These are phyloP conservation scores for Pistacia integerrima DNA, from an alignment of 345 rosid species.

Conservation along the genomic window DNA sequence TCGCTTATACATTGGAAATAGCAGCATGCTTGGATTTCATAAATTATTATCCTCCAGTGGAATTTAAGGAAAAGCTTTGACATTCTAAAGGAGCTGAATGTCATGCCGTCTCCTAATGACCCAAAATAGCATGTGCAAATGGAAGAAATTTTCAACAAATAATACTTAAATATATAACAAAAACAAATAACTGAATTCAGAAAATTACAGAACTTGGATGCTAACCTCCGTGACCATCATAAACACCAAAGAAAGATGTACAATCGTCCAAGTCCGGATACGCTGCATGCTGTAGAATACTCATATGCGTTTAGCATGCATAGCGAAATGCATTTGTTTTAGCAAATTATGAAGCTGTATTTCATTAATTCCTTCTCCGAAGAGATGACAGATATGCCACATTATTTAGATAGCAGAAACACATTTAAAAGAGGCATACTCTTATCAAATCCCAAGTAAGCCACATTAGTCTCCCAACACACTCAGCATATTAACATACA, in stretches of 20 bases:
- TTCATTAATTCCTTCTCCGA: neutral
- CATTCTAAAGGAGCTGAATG: neutral
- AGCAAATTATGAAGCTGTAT: neutral
- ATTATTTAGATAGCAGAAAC: neutral
- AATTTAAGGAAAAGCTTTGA: neutral
- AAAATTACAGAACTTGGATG: constrained; percentile 2
- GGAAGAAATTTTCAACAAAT: neutral
- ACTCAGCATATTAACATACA: neutral
- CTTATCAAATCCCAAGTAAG: neutral
- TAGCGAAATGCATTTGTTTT: constrained; percentile 2
- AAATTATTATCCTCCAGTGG: neutral
- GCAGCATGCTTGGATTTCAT: neutral
- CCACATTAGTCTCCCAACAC: neutral
- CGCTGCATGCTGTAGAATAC: constrained; percentile 62
- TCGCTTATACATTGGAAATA: neutral
- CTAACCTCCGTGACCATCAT: constrained; percentile 92
- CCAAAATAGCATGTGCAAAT: neutral
- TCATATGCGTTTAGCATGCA: constrained; percentile 1
- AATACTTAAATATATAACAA: neutral
- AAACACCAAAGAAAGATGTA: constrained; percentile 83
- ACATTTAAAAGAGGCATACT: neutral
- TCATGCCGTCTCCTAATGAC: neutral
- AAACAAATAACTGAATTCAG: neutral
- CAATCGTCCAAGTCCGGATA: constrained; percentile 58
- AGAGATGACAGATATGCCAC: neutral